Base-by-base conservation (phyloP, 106 monocot genomes). In the Alisma plantagoaquatica region DNA sequence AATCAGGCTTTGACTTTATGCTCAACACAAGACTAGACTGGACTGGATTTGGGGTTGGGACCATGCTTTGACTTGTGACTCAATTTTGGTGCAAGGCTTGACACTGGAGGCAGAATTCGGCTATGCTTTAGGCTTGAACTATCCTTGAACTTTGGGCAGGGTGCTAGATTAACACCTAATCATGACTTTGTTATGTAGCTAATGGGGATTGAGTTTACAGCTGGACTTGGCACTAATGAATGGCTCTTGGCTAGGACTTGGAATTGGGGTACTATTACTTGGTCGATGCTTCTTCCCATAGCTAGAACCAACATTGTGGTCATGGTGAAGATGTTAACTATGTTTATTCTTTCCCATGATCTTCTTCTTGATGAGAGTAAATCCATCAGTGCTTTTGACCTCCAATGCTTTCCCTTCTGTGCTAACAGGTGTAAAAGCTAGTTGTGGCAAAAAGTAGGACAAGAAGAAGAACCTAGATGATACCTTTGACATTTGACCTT, bases 331-430 rank as follows among this genome's bases (percentile, higher is more conserved):
- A 1, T 43, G 57, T 23, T 26, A n/a, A 16, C 53, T 15, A 12
- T 17, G 3, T 43, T 42, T 44, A 10, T 29, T 19, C 46, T 17
- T 46, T 15, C 17, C 60, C n/a, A 23, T 60, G 19, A 19, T 60
- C 60, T 27, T 43, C 24, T 35, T 24, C 24, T 27, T 4, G 25
- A 12, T 24, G 7, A 42, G 22, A 7, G 17, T 23, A 46, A 20
- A 19, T 11, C 0, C 1, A 3, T n/a, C n/a, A n/a, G n/a, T n/a
- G n/a, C n/a, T n/a, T 29, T 44, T 29, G 38, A 15, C 28, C 60
- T 46, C 45, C 60, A 60, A 27, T 60, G 60, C 60, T 30, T 29
- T n/a, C 60, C 45, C 27, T 46, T 25, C 27, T 41, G 44, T 7
- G 60, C 60, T 29, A 19, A 30, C 60, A 60, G 25, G 60, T 43